phyloP scores from a whole-genome alignment of 2,329 filamentous ascomycete genomes.

The Cadophora malorum region DNA sequence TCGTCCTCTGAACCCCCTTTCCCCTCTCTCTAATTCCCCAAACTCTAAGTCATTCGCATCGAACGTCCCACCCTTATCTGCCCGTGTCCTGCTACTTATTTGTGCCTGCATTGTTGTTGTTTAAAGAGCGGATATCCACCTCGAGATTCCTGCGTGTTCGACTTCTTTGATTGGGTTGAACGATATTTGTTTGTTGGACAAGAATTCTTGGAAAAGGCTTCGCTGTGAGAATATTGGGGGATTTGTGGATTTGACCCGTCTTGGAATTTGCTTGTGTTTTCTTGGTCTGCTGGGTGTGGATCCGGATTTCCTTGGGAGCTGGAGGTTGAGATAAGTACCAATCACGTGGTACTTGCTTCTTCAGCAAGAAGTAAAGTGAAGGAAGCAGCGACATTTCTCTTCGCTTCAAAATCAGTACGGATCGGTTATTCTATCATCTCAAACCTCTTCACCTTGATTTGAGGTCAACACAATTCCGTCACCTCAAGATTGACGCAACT shows the following conservation, averaged over 20 bases:
- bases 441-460: background rate
- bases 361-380: background rate
- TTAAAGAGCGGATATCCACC: constrained; percentile 12
- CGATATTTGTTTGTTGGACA: background rate
- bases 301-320: no score
- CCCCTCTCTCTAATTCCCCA: background rate
- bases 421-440: background rate
- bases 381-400: background rate
- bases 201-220: constrained; percentile 8
- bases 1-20: background rate
- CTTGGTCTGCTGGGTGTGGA: background rate
- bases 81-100: background rate
- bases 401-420: background rate
- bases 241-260: constrained; percentile 14
- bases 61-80: background rate
- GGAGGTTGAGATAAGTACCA: background rate
- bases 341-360: constrained; percentile 2
- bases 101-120: background rate
- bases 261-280: constrained; percentile 10
- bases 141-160: background rate
- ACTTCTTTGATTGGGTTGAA: background rate
- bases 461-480: background rate
- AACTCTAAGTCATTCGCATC: background rate
- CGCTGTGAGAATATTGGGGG: background rate
- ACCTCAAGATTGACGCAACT: background rate